Conservation (phyloP, 192 early-diverging fungal species). For the Backusella tuberculispora region DNA sequence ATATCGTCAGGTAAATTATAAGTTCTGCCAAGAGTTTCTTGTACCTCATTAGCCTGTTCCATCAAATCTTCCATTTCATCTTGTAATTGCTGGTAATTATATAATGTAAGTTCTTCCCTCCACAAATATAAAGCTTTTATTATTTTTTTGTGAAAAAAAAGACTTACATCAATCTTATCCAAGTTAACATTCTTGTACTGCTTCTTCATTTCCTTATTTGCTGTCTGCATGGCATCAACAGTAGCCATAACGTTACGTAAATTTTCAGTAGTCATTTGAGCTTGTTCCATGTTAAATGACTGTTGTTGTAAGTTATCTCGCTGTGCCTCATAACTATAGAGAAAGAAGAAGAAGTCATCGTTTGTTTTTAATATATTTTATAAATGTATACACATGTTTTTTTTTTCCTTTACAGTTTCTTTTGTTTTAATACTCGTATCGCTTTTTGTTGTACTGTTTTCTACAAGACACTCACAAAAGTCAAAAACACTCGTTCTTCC, state of each 20-base stretch:
- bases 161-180: conserved; percentile 89
- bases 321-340: conserved; percentile 84
- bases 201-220: conserved; percentile 94
- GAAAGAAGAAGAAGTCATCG: not conserved
- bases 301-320: conserved; percentile 94
- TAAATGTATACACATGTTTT: not conserved
- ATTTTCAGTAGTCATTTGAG: conserved; percentile 90
- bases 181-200: conserved; percentile 96
- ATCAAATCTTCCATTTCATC: conserved; percentile 98
- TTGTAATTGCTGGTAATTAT: conserved; percentile 72
- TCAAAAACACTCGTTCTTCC: not conserved
- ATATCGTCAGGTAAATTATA: conserved; percentile 95
- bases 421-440: conserved; percentile 89
- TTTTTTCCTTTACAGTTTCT: conserved; percentile 69
- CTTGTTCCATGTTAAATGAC: conserved; percentile 99
- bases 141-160: not conserved
- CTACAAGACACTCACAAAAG: conserved; percentile 39
- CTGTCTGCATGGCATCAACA: conserved; percentile 94
- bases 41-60: conserved; percentile 97
- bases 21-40: conserved; percentile 90
- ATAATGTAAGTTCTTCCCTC: not conserved
- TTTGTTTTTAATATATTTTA: not conserved
- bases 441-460: conserved; percentile 94
- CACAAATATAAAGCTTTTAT: not conserved
- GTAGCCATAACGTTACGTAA: conserved; percentile 96